Conservation (phyloP, 192 early-diverging fungal genomes). For the Gigaspora rosea region DNA sequence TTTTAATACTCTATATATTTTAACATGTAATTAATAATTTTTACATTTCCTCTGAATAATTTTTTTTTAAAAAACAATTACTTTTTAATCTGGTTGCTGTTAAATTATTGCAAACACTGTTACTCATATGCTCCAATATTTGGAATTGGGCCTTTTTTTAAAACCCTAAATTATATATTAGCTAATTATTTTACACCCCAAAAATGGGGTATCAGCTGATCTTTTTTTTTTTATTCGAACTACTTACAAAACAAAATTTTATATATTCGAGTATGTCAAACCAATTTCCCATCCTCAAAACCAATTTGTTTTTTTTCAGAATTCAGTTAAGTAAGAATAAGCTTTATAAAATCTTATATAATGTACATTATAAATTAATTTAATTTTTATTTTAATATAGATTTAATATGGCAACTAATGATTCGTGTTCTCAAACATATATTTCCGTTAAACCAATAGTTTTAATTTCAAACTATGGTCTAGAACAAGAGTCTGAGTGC, state of each 20-base stretch:
- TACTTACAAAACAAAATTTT: background rate
- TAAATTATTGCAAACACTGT: too few species aligned
- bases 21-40: too few species aligned
- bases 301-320: background rate
- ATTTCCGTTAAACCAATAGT: too few species aligned
- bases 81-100: too few species aligned
- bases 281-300: background rate
- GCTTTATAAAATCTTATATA: background rate
- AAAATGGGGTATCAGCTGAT: background rate
- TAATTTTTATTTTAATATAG: background rate
- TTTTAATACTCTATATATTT: too few species aligned
- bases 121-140: background rate
- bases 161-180: background rate
- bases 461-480: background rate
- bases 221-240: too few species aligned
- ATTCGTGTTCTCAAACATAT: too few species aligned
- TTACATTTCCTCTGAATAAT: too few species aligned
- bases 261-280: background rate
- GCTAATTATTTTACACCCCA: background rate
- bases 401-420: background rate
- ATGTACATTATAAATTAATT: background rate
- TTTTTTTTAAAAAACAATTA: too few species aligned
- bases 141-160: background rate
- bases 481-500: background rate
- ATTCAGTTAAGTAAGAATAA: background rate